phyloP scores from a whole-genome alignment of 2,329 filamentous ascomycete species.

The Diaporthe sp. region DNA sequence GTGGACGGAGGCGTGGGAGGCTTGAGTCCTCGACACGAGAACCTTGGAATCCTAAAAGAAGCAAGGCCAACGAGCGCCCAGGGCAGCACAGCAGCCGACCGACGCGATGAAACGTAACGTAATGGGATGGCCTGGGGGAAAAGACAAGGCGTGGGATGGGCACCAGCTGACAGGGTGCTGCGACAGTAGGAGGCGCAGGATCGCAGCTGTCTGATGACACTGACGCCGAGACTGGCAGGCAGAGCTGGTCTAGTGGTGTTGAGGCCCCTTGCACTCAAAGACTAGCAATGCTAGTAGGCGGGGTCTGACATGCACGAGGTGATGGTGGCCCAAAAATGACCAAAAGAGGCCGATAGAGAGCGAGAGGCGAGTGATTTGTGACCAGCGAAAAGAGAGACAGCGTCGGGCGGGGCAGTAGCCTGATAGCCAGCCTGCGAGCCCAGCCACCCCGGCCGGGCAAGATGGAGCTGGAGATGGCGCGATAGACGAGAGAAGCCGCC shows the following conservation, averaged over 20 bases:
- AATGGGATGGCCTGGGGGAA: constrained; percentile 9
- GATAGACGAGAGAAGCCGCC: constrained; percentile 16
- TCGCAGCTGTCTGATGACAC: constrained; percentile 28
- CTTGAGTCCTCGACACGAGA: constrained; percentile 10
- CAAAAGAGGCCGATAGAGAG: not conserved
- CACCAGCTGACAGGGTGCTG: constrained; percentile 28
- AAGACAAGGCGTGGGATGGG: constrained; percentile 27
- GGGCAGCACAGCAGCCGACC: constrained; percentile 7
- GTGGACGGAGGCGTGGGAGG: not conserved
- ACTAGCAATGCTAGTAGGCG: constrained; percentile 28
- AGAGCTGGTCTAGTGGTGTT: constrained; percentile 20
- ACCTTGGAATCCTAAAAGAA: not conserved
- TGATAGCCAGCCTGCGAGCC: not conserved
- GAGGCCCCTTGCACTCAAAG: constrained; percentile 19
- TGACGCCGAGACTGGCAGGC: constrained; percentile 16
- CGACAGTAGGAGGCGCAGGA: constrained; percentile 33
- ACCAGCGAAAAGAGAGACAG: not conserved
- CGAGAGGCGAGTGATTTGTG: not conserved
- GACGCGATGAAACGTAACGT: constrained; percentile 32
- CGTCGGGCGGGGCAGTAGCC: constrained; percentile 14
- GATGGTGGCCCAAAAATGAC: not conserved
- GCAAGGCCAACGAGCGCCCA: constrained; percentile 13
- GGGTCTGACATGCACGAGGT: constrained; percentile 25
- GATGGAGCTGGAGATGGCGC: not conserved
- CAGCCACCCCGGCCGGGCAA: not conserved